These are phyloP conservation scores for Endoconidiophora laricicola DNA, from an alignment of 2,329 filamentous ascomycete species.

Conservation along the genomic window DNA sequence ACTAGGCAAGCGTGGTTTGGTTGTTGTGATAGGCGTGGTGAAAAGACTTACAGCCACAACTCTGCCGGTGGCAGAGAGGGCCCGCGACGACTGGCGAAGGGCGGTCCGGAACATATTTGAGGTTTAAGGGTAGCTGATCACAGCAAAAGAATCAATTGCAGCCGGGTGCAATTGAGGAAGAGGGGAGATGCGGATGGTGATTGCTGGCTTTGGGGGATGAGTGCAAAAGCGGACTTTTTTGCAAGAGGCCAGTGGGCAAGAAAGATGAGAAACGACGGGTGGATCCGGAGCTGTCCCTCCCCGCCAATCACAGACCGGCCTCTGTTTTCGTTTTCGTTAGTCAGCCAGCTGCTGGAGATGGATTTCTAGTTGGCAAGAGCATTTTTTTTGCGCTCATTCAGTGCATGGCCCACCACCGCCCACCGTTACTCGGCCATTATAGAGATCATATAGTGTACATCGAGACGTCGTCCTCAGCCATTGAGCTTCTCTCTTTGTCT, in stretches of 20 bases:
- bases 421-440: conserved; percentile 8
- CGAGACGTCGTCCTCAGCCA: neutral
- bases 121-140: conserved; percentile 14
- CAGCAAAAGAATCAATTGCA: conserved; percentile 44
- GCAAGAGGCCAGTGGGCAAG: conserved; percentile 13
- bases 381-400: conserved; percentile 9
- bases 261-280: conserved; percentile 13
- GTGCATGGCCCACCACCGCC: conserved; percentile 7
- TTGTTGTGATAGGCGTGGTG: conserved; percentile 16
- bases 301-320: conserved; percentile 9
- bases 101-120: conserved; percentile 90
- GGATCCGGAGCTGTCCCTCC: conserved; percentile 12
- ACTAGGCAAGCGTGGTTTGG: conserved; percentile 2
- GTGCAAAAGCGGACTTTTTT: conserved; percentile 15
- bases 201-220: conserved; percentile 14
- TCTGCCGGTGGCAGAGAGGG: conserved; percentile 81
- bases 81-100: conserved; percentile 90
- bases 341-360: conserved; percentile 1
- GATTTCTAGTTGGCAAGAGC: conserved; percentile 3
- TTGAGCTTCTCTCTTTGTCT: neutral
- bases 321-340: conserved; percentile 12
- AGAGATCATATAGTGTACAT: neutral
- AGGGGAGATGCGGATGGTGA: conserved; percentile 18
- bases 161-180: conserved; percentile 39
- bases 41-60: conserved; percentile 76